These are phyloP conservation scores for Odonthalia washingtoniensis DNA, from an alignment of 31 red algal species.

Conservation along the genomic window DNA sequence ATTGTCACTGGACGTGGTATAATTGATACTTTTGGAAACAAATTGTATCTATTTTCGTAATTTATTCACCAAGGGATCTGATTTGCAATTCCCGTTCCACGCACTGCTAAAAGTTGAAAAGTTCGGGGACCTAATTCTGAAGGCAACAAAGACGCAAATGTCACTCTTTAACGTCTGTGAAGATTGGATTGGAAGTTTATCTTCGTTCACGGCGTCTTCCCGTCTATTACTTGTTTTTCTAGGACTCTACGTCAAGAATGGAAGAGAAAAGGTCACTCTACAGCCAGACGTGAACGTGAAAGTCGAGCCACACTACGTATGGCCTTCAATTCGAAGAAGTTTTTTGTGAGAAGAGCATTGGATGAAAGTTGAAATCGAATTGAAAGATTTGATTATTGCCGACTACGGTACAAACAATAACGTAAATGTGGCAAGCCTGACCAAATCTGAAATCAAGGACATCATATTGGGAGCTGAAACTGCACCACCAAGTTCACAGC, in stretches of 20 bases:
- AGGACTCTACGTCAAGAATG: constrained; percentile 86
- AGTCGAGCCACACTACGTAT: constrained; percentile 87
- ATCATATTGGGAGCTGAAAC: constrained; percentile 97
- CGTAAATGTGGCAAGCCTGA: constrained; percentile 95
- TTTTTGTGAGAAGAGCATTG: constrained; percentile 85
- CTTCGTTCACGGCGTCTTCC: constrained; percentile 95
- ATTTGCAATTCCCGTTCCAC: constrained; percentile 91
- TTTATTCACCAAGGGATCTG: constrained; percentile 86
- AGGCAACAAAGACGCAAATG: constrained; percentile 93
- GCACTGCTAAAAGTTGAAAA: constrained; percentile 89
- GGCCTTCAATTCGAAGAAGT: too few species aligned
- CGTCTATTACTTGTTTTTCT: constrained; percentile 88
- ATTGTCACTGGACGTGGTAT: constrained; percentile 90
- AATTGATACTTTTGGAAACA: constrained; percentile 92
- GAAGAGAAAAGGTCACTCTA: constrained; percentile 83
- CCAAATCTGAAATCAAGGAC: constrained; percentile 92
- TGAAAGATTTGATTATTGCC: too few species aligned
- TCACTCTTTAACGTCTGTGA: constrained; percentile 92
- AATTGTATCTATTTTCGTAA: constrained; percentile 92
- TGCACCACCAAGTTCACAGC: constrained; percentile 82
- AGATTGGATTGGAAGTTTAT: constrained; percentile 88
- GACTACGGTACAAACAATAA: constrained; percentile 99
- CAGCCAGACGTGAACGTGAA: constrained; percentile 77
- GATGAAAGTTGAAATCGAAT: constrained; percentile 90
- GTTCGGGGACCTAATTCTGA: constrained; percentile 88